Evolutionary conservation across 768 basidiomycete genomes (phyloP), one percentile per base, ranked within the genome.

Genomic region (Pleurotus giganteus): DNA sequence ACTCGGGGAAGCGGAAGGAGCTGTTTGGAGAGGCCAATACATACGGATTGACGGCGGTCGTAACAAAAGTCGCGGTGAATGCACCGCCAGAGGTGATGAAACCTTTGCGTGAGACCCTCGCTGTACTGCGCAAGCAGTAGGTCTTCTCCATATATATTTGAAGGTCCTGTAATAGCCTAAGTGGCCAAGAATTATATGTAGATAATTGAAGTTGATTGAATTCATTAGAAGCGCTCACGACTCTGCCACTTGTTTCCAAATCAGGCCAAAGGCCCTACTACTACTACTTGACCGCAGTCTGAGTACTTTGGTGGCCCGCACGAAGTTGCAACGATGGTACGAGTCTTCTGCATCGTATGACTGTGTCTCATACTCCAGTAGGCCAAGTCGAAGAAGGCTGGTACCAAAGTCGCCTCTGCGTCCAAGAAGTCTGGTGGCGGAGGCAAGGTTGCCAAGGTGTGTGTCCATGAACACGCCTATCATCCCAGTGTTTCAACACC

Each of bases 341-440:
- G 49, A 23, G 4, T 13, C 6, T 23, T 24, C 21, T 13, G 19
- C 24, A n/a, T 11, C 7, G 23, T 23, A 21, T 23, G 34, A 23
- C 13, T 9, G 15, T 11, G 11, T 37, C 49, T 51, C 13, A 36
- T 15, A 5, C 15, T 36, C 28, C 21, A 56, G 2, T 63, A 93
- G 91, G 91, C 89, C 45, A 83, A 85, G 64, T 92, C 91, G 44
- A 94, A 91, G 79, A 94, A 93, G 74, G 91, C 91, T 44, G 91
- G 86, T 36, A 93, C 91, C 81, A 93, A 92, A 76, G 85, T 75
- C 34, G 71, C 80, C 28, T 73, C 83, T 39, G 70, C 83, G 47
- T 70, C 84, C 13, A 90, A 88, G 80, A 86, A 85, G 71, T 68
- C 76, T 28, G 77, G 74, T 37, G 81, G 76, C 49, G 71, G 71